Conservation (phyloP, 192 early-diverging fungal species). For the Geranomyces variabilis region DNA sequence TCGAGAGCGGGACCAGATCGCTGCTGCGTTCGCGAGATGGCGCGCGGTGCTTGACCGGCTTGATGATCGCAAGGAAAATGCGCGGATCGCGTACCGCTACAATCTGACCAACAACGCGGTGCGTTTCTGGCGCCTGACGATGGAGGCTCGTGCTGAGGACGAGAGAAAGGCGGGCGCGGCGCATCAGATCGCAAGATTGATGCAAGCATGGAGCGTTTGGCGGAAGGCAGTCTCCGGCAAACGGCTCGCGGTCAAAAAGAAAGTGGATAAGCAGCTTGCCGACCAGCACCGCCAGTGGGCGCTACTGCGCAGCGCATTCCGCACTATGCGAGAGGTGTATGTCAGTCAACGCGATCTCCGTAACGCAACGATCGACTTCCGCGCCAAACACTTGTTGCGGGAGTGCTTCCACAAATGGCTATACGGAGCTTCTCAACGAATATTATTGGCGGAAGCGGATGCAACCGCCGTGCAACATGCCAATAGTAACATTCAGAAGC, state of each 20-base stretch:
- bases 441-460: neutral
- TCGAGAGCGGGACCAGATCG: neutral
- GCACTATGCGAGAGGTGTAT: neutral
- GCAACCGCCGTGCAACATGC: neutral
- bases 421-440: neutral
- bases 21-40: neutral
- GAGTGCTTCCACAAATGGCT: neutral
- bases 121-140: neutral
- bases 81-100: constrained; percentile 4
- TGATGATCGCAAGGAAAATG: neutral
- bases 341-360: neutral
- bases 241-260: constrained; percentile 35
- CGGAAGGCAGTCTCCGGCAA: neutral
- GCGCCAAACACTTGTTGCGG: neutral
- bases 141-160: neutral
- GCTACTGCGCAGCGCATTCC: neutral
- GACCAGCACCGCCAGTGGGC: neutral
- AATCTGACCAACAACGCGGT: neutral
- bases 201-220: constrained; percentile 4
- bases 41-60: neutral
- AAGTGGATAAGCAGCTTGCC: constrained; percentile 23
- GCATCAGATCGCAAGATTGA: neutral
- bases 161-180: constrained; percentile 2
- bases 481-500: neutral
- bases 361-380: neutral